These are phyloP conservation scores for Ogataea thermomethanolica DNA, from an alignment of 805 yeast species.

Conservation along the genomic window DNA sequence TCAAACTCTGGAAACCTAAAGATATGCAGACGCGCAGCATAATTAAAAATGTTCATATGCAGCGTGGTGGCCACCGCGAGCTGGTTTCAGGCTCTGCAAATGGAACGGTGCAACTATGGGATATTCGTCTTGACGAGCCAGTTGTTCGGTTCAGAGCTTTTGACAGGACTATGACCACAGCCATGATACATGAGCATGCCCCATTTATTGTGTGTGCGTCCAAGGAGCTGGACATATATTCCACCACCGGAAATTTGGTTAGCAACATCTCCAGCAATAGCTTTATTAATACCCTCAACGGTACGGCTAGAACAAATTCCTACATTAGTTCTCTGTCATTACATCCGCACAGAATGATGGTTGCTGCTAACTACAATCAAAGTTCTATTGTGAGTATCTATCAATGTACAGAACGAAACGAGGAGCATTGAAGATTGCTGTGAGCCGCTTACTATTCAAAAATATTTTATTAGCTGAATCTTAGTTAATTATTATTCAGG, in stretches of 20 bases:
- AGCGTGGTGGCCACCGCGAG: conserved; percentile 93
- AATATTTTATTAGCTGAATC: conserved; percentile 1
- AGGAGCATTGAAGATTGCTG: not conserved
- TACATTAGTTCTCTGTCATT: conserved; percentile 67
- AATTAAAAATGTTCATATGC: conserved; percentile 84
- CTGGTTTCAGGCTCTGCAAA: conserved; percentile 78
- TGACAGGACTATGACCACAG: conserved; percentile 53
- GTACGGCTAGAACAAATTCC: conserved; percentile 41
- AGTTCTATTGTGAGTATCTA: conserved; percentile 68
- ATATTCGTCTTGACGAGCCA: conserved; percentile 71
- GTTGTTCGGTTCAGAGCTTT: conserved; percentile 60
- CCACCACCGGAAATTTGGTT: conserved; percentile 76
- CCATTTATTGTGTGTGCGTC: conserved; percentile 90
- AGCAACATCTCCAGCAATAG: conserved; percentile 45
- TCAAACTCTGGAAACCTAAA: conserved; percentile 71
- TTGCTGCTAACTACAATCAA: conserved; percentile 81
- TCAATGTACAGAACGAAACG: conserved; percentile 33
- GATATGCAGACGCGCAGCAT: conserved; percentile 19
- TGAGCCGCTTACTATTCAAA: conserved; percentile 1
- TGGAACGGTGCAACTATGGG: conserved; percentile 88
- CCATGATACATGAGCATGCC: conserved; percentile 93
- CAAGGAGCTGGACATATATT: conserved; percentile 73
- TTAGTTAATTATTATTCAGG: conserved; percentile 1
- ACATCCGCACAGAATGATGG: conserved; percentile 93
- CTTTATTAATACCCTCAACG: conserved; percentile 42